Conservation (phyloP, 768 basidiomycete genomes). For the Hygrocybe punicea region DNA sequence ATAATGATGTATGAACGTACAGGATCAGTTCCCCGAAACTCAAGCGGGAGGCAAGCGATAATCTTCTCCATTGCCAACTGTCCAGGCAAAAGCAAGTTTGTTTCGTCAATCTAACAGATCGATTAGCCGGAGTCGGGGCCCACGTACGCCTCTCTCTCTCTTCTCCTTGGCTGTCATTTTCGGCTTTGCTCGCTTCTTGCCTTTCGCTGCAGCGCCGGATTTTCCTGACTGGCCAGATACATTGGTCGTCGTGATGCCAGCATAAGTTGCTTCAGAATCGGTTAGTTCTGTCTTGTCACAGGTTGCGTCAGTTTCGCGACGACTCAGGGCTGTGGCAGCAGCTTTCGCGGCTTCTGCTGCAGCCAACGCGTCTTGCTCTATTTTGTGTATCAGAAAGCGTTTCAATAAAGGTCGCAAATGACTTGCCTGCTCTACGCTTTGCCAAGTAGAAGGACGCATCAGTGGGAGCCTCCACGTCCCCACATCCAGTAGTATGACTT, state of each 20-base stretch:
- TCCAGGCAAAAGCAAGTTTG: not conserved
- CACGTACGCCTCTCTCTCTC: constrained; percentile 70
- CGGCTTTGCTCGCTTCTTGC: constrained; percentile 56
- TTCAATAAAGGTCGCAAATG: not conserved
- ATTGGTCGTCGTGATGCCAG: constrained; percentile 39
- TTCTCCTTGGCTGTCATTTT: constrained; percentile 78
- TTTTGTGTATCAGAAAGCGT: not conserved
- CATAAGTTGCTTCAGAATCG: constrained; percentile 41
- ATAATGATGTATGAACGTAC: constrained; percentile 44
- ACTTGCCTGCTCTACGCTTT: constrained; percentile 56
- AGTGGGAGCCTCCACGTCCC: constrained; percentile 50
- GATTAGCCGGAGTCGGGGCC: not conserved
- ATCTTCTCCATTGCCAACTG: constrained; percentile 67
- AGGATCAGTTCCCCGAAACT: constrained; percentile 86
- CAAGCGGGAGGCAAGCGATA: constrained; percentile 74
- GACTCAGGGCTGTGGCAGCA: constrained; percentile 25
- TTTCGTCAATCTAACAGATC: not conserved
- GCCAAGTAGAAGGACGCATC: constrained; percentile 59
- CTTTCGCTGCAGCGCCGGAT: constrained; percentile 45
- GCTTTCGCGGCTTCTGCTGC: constrained; percentile 46
- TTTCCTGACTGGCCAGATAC: constrained; percentile 35
- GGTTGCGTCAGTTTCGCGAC: constrained; percentile 23
- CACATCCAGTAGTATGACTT: not conserved
- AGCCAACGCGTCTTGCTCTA: constrained; percentile 59
- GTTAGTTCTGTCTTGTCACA: constrained; percentile 43